Percentiles rank a stretch among this genome's conserved stretches.
Conservation (phyloP, 805 yeast species). For the Crinitomyces ghanaensis region DNA sequence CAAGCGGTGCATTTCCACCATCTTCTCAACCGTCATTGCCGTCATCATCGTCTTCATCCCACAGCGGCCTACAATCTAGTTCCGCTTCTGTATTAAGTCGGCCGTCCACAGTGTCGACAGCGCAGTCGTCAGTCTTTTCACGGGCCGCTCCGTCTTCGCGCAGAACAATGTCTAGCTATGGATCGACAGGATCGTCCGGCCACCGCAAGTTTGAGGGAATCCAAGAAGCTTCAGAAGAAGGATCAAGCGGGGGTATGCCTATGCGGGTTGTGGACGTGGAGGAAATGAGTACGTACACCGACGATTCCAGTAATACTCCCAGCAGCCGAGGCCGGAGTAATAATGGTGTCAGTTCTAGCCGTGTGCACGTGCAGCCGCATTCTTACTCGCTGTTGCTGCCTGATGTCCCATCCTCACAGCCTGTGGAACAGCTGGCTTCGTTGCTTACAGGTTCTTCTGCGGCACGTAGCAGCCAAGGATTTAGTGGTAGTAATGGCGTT, state of each 20-base stretch:
- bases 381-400: slow-evolving; percentile 6
- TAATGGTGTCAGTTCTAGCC: slow-evolving; percentile 4
- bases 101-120: slow-evolving; percentile 10
- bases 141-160: slow-evolving; percentile 8
- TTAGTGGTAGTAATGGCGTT: not conserved
- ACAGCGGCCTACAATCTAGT: no score
- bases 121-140: slow-evolving; percentile 12
- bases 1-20: no score
- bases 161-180: slow-evolving; percentile 9
- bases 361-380: slow-evolving; percentile 6
- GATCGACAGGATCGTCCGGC: slow-evolving; percentile 6
- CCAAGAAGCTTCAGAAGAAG: slow-evolving; percentile 6
- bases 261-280: slow-evolving; percentile 13
- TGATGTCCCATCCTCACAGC: slow-evolving; percentile 10
- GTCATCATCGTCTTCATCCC: no score
- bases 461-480: slow-evolving; percentile 1
- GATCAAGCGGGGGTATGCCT: slow-evolving; percentile 7
- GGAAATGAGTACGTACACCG: slow-evolving; percentile 10
- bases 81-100: slow-evolving; percentile 8
- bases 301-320: slow-evolving; percentile 7
- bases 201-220: slow-evolving; percentile 2
- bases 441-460: not conserved
- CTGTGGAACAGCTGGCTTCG: no score
- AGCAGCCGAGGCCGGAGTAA: not conserved
- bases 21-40: no score